phyloP scores from a whole-genome alignment of 768 basidiomycete species.

The Tephrocybe rancida region DNA sequence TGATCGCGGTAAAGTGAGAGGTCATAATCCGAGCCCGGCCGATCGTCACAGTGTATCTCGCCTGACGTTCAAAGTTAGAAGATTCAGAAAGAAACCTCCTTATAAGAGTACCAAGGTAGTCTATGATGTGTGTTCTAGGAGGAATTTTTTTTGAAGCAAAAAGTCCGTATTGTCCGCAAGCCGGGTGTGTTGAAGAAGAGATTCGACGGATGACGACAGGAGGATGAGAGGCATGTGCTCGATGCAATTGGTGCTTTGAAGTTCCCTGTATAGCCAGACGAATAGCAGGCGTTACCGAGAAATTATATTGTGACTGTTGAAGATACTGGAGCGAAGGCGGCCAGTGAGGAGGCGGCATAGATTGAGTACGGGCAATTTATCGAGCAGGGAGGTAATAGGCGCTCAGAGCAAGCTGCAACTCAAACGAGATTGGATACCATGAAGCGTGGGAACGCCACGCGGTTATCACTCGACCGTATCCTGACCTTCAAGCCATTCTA shows the following conservation, averaged over 20 bases:
- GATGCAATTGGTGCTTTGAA: neutral
- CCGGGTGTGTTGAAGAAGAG: constrained; percentile 64
- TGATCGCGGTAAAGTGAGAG: constrained; percentile 70
- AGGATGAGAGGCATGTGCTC: constrained; percentile 17
- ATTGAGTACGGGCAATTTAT: neutral
- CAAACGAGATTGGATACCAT: neutral
- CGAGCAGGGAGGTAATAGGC: neutral
- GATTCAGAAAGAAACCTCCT: neutral
- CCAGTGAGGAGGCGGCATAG: constrained; percentile 24
- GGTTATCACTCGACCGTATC: constrained; percentile 23
- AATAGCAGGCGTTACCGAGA: constrained; percentile 51
- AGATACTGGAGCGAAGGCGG: constrained; percentile 61
- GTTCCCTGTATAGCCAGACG: constrained; percentile 38
- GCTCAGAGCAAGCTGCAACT: too few relatives aligned
- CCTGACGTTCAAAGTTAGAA: constrained; percentile 40
- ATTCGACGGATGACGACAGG: constrained; percentile 62
- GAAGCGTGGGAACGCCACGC: constrained; percentile 27
- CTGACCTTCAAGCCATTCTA: constrained; percentile 4
- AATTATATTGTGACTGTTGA: constrained; percentile 51
- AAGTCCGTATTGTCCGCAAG: constrained; percentile 76
- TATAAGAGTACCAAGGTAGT: constrained; percentile 57
- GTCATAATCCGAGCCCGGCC: constrained; percentile 83
- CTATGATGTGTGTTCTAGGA: constrained; percentile 66
- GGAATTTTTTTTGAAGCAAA: constrained; percentile 77
- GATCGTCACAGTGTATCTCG: constrained; percentile 79